Percentiles rank a stretch among this genome's conserved stretches.
phyloP scores from a whole-genome alignment of 208 protist species.

The Crithidia brevicula region DNA sequence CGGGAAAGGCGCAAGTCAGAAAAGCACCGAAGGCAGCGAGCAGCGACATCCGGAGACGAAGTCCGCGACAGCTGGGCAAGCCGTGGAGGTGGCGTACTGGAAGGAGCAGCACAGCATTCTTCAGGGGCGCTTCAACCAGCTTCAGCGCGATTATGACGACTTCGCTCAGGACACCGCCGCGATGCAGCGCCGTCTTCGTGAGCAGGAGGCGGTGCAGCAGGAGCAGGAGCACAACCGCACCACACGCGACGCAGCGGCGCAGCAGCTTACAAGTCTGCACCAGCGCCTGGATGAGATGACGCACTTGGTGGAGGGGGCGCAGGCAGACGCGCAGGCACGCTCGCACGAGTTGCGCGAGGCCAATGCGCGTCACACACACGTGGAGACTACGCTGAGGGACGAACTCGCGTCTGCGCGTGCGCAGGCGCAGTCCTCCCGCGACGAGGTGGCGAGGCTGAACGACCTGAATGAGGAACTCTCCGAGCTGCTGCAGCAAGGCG shows the following conservation, averaged over 20 bases:
- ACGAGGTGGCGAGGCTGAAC: slow-evolving; percentile 26
- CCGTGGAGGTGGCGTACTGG: slow-evolving; percentile 30
- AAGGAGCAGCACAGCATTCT: slow-evolving; percentile 38
- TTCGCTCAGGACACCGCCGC: slow-evolving; percentile 34
- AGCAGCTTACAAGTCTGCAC: slow-evolving; percentile 33
- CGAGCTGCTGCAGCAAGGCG: slow-evolving; percentile 53
- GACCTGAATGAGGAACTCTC: slow-evolving; percentile 49
- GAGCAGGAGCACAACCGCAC: slow-evolving; percentile 22
- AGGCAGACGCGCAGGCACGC: slow-evolving; percentile 31
- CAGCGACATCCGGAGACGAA: not conserved
- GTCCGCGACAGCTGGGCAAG: not conserved
- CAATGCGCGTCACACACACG: slow-evolving; percentile 7
- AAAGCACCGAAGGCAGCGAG: not conserved
- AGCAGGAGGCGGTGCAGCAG: slow-evolving; percentile 27
- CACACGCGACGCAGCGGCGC: slow-evolving; percentile 27
- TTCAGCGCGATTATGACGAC: slow-evolving; percentile 57
- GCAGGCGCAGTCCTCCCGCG: slow-evolving; percentile 25
- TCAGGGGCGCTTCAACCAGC: slow-evolving; percentile 43
- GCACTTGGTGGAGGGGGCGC: slow-evolving; percentile 30
- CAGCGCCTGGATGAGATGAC: slow-evolving; percentile 36
- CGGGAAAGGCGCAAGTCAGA: too few species aligned
- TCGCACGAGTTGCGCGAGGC: slow-evolving; percentile 18
- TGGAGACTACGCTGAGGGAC: slow-evolving; percentile 13
- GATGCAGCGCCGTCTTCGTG: slow-evolving; percentile 24
- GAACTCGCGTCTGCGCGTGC: slow-evolving; percentile 14